These are phyloP conservation scores for Kuraishia ogatae DNA, from an alignment of 805 yeast genomes.

Conservation along the genomic window DNA sequence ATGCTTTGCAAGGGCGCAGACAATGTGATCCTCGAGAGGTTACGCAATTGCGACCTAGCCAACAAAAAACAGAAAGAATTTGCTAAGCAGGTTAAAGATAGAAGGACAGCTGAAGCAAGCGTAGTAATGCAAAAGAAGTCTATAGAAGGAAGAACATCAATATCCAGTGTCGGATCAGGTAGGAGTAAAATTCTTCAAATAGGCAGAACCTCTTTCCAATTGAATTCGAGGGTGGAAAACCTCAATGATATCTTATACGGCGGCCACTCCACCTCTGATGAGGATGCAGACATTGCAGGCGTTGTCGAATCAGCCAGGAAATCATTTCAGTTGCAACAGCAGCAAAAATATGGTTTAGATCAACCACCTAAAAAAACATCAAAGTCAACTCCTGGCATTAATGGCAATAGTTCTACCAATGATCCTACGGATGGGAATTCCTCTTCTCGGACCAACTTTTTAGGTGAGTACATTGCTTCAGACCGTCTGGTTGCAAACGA, in stretches of 20 bases:
- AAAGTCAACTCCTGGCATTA: not conserved
- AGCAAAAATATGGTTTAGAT: constrained; percentile 39
- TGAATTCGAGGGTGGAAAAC: constrained; percentile 4
- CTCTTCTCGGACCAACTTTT: not conserved
- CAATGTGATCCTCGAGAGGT: constrained; percentile 71
- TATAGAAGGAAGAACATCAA: constrained; percentile 22
- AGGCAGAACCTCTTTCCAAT: constrained; percentile 6
- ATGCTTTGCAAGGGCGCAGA: constrained; percentile 95
- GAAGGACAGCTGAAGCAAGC: constrained; percentile 77
- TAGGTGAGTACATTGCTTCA: constrained; percentile 31
- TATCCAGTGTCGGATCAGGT: constrained; percentile 16
- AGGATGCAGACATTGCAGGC: constrained; percentile 41
- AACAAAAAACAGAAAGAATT: constrained; percentile 57
- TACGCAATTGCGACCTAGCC: constrained; percentile 53
- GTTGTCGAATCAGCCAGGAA: constrained; percentile 44
- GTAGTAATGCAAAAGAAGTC: constrained; percentile 50
- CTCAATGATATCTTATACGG: constrained; percentile 40
- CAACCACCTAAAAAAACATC: not conserved
- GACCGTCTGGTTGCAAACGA: constrained; percentile 62
- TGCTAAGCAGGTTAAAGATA: constrained; percentile 39
- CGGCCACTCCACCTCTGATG: constrained; percentile 17
- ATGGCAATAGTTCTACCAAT: not conserved
- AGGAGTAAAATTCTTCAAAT: constrained; percentile 15
- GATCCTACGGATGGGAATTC: constrained; percentile 3
- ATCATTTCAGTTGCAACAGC: constrained; percentile 53